Evolutionary conservation across 176 grass and related monocot species (phyloP), one percentile per base, ranked within the genome.

Genomic region (Triticum urartu): DNA sequence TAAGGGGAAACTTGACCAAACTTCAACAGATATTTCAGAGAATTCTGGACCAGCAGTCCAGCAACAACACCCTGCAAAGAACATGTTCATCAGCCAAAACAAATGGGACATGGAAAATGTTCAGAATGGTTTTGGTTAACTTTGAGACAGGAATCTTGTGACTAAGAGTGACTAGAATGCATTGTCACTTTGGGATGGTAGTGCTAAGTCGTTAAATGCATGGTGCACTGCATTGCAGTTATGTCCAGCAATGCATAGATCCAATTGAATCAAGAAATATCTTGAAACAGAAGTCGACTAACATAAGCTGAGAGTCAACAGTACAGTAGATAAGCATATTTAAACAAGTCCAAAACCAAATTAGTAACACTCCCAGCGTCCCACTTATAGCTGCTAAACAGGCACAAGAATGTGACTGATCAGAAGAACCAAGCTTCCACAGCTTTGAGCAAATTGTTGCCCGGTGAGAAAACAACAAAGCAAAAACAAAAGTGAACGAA

Each of bases 1-100:
- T 98, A 98, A 54, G 90, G 92, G 25, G 97, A 94, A 92, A 98
- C 94, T 94, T 98, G 85, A 61, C 97, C 97, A 85, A 98, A 98
- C 64, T 98, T 98, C 78, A 98, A 81, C 43, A 98, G 80, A 91
- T 94, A 98, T 86, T 98, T 98, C 35, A 98, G 81, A 64, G 93
- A 24, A 94, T 98, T 98, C 90, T 98, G 97, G 40, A 95, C 92
- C 25, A 98, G 81, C 24, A 98, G 94, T 82, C 92, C 97, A 28
- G 97, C 94, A 77, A 98, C 88, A 82, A 98, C 97, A 68, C 97
- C 97, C 97, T 98, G 90, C 80, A 88, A 86, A 81, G 35, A 68
- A 47, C 63, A 81, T 77, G 22, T 56, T 69, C 20, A 59, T 86
- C 71, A 78, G 47, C 13, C 18, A 77, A 88, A 60, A 84, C 9